These are phyloP conservation scores for Alternaria infectoria DNA, from an alignment of 2,329 filamentous ascomycete genomes.

Conservation along the genomic window DNA sequence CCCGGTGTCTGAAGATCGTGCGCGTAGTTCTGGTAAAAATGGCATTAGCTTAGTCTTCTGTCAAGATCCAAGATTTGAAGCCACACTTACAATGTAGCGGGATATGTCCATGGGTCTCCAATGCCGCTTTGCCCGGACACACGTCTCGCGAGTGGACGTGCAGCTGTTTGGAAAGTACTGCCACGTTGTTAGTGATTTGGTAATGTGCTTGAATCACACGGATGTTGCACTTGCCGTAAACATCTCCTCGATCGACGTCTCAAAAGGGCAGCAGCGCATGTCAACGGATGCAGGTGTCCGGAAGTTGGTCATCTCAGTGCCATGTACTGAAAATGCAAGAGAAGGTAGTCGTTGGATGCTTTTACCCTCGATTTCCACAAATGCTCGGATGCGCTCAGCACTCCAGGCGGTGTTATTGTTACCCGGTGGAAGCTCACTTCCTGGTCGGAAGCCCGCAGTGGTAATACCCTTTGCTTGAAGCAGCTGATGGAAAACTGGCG, in stretches of 20 bases:
- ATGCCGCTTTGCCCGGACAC: neutral
- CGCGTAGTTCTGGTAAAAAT: neutral
- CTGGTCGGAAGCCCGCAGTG: neutral
- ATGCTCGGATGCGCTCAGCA: slow-evolving; percentile 3
- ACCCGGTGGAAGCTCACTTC: neutral
- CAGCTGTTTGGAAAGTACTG: slow-evolving; percentile 2
- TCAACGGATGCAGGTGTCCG: slow-evolving; percentile 9
- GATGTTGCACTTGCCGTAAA: neutral
- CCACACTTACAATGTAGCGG: slow-evolving; percentile 1
- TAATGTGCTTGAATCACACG: neutral
- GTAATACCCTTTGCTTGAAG: neutral
- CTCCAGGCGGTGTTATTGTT: slow-evolving; percentile 3
- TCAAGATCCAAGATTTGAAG: neutral
- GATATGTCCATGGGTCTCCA: slow-evolving; percentile 2
- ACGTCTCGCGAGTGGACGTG: slow-evolving; percentile 7
- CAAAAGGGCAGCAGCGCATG: slow-evolving; percentile 5
- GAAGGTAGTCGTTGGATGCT: neutral
- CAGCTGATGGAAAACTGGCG: neutral
- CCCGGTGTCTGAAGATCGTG: neutral
- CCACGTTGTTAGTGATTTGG: neutral
- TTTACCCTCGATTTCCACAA: slow-evolving; percentile 1
- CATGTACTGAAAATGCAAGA: neutral
- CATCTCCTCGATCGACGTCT: slow-evolving; percentile 8
- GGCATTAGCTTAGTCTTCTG: neutral
- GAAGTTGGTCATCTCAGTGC: slow-evolving; percentile 4